Evolutionary conservation across 163 green algal genomes (phyloP).

Genomic region (Scenedesmus sp.): DNA sequence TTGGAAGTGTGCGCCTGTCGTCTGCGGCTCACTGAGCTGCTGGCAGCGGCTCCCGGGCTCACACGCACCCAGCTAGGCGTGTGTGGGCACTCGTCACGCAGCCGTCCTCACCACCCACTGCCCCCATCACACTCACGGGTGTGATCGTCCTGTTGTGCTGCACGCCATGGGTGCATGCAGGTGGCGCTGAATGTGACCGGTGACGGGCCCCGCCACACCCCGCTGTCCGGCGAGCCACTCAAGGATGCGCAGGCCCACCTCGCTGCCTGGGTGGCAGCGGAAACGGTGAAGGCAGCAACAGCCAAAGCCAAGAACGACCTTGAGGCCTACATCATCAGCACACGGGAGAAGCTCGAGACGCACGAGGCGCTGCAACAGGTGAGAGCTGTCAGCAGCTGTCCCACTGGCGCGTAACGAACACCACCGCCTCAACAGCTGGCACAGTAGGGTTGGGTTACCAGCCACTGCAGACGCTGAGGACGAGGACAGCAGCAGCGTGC

Average conservation of each 20-base stretch:
- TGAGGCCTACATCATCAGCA: conserved; percentile 96
- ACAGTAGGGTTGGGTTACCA: no score
- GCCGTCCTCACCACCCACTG: no score
- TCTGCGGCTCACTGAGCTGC: no score
- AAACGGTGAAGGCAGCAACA: conserved; percentile 59
- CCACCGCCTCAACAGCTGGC: no score
- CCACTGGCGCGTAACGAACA: no score
- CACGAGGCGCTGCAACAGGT: conserved; percentile 78
- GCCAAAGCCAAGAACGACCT: conserved; percentile 91
- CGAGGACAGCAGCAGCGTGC: no score
- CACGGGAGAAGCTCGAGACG: conserved; percentile 67
- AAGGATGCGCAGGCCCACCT: conserved; percentile 21
- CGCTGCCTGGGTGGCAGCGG: conserved; percentile 41
- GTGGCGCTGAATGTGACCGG: conserved; percentile 57
- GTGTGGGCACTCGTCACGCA: no score
- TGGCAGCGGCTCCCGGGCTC: no score
- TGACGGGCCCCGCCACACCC: conserved; percentile 11
- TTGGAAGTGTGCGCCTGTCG: no score
- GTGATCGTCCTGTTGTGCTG: not conserved
- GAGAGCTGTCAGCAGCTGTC: not conserved
- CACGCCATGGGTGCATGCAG: conserved; percentile 28
- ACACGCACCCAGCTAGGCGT: no score
- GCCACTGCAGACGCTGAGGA: no score
- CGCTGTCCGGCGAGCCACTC: conserved; percentile 42
- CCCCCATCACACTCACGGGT: no score